Evolutionary conservation across 2,329 filamentous ascomycete genomes (phyloP).

Genomic region (Apiospora marii): DNA sequence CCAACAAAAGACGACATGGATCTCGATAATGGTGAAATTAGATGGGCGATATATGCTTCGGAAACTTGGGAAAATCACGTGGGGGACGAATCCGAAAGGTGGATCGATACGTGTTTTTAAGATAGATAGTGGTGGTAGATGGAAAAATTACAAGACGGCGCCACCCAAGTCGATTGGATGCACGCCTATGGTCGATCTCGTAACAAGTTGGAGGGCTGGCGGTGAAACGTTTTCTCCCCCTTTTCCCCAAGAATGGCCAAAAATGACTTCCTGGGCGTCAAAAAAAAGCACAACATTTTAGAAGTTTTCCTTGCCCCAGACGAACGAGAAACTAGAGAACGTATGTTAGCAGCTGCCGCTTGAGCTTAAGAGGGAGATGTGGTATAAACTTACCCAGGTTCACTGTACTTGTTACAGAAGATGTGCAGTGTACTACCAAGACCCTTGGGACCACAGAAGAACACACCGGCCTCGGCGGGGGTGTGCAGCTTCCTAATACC

Average conservation of each 20-base stretch:
- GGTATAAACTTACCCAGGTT: conserved; percentile 69
- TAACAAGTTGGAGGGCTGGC: background rate
- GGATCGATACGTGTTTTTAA: background rate
- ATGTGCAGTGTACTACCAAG: conserved; percentile 79
- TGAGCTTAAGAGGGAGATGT: background rate
- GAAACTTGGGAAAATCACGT: background rate
- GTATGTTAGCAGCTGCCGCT: background rate
- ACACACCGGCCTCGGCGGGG: conserved; percentile 77
- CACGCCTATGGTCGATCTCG: background rate
- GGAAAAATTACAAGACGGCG: conserved; percentile 4
- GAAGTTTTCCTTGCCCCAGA: conserved; percentile 76
- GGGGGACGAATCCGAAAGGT: background rate
- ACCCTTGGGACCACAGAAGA: conserved; percentile 87
- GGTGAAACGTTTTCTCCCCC: background rate
- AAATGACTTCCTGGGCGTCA: background rate
- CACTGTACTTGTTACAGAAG: conserved; percentile 88
- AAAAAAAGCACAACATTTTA: conserved; percentile 44
- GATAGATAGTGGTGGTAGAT: conserved; percentile 4
- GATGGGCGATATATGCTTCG: conserved; percentile 2
- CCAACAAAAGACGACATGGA: conserved; percentile 1
- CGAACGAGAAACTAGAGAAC: conserved; percentile 63
- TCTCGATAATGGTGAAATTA: conserved; percentile 9
- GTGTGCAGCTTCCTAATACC: conserved; percentile 81
- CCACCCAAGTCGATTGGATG: conserved; percentile 11
- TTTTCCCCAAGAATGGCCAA: background rate